Evolutionary conservation across 2,329 filamentous ascomycete species (phyloP), one percentile per base, ranked within the genome.

Genomic region (Alternaria longipes): DNA sequence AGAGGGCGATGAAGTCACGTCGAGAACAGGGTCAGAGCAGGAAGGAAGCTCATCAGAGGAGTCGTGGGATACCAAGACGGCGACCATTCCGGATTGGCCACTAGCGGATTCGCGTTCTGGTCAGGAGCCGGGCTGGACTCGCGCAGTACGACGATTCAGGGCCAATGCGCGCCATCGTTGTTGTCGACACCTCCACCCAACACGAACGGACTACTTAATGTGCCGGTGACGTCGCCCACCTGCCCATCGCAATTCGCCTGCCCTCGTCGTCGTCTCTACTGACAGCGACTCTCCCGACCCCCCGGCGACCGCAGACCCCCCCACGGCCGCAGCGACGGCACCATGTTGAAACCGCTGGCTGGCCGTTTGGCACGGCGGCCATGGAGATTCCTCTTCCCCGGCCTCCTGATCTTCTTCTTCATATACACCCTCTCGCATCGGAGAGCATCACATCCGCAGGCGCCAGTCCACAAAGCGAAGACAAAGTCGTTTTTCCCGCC

Each of bases 401-500:
- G 69, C 49, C 58, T 77, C 54, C 62, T 77, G 20, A 62, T 78
- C 24, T 69, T 75, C 68, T 72, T 76, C 64, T 73, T 75, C 59
- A 65, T 68, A 46, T 70, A 71, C 63, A 67, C 72, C 2, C 67
- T 78, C 45, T 68, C 73, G 40, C 72, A 70, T 36, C 68, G 70
- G 51, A 68, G 70, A 50, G 54, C 62, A 12, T 63, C 62, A 4
- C 51, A 38, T 52, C 42, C 60, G 26, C 46, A 55, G 36, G 65
- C 63, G 52, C 65, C 68, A 8, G 69, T 71, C 34, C 73, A 75
- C 64, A 64, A 64, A 52, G 66, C 65, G 44, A 73, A 72, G 61
- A 78, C 76, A 16, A 77, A 76, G 66, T 72, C 70, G 47, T 78
- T 75, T 68, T 78, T 78, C 68, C 76, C 75, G 47, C 76, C 76